Base-by-base conservation (phyloP, 331 rosid species). In the Acacia concinna region DNA sequence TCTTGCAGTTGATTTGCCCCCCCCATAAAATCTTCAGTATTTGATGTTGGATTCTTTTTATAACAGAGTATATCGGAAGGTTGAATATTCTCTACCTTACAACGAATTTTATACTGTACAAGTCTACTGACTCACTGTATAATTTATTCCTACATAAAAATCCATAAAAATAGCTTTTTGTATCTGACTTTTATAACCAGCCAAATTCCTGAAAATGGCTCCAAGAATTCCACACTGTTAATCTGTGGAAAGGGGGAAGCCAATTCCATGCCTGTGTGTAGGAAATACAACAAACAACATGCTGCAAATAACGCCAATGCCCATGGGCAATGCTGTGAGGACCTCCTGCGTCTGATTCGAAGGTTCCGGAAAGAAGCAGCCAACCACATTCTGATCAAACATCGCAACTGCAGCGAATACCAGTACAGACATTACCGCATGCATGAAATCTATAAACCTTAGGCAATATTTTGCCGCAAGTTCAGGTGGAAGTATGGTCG, bases 371-470 rank as follows among this genome's bases (percentile, higher is more conserved):
- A 84, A 87, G 64, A 93, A 87, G 77, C 97, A 93, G 6, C 70
- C 79, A 8, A 88, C 93, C 73, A 87, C 93, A 70, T 87, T 87
- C 75, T 87, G 81, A 81, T 93, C 97, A 79, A 87, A 93, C 41
- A 91, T 38, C 18, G 93, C 94, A 63, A 94, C 28, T 11, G 97
- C 97, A 2, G 71, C 75, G 70, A 94, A 94, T 9, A 89, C 97
- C 75, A 89, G 69, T 62, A 89, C 68, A 40, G 97, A 91, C 97
- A 91, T 87, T 8, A 88, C 59, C 4, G 95, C 90, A 73, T 94
- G 97, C 74, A 91, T 14, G 79, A 92, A 86, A 84, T 91, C 95
- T 4, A 91, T 84, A 4, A 88, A 91, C 74, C 35, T 75, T 32
- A 94, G 38, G 9, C 64, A 46, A 79, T 86, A 94, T 14, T 77